A percentile compares a stretch with the other conserved stretches of the same genome.
Conservation (phyloP, 2,329 filamentous ascomycete genomes). For the Neofusicoccum parvum region DNA sequence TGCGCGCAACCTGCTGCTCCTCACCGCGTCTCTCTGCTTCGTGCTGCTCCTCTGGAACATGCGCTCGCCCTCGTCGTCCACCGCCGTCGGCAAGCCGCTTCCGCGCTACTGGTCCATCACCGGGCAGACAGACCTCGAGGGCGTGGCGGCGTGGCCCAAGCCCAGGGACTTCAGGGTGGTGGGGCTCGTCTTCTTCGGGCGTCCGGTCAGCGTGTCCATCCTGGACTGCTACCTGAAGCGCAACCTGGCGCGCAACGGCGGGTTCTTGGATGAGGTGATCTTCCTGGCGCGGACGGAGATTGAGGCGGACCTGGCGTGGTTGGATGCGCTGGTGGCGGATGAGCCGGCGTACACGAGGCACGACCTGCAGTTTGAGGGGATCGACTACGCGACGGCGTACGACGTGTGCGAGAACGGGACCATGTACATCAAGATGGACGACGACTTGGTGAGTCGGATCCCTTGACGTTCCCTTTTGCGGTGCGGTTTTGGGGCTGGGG, state of each 20-base stretch:
- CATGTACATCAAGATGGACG: conserved; percentile 49
- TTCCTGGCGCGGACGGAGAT: conserved; percentile 45
- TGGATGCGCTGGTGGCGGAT: conserved; percentile 34
- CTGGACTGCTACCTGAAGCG: conserved; percentile 46
- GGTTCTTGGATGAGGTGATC: conserved; percentile 46
- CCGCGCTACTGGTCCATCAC: conserved; percentile 47
- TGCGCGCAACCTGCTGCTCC: conserved; percentile 6
- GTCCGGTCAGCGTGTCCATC: conserved; percentile 38
- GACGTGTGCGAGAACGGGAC: conserved; percentile 28
- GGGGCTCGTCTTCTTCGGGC: conserved; percentile 43
- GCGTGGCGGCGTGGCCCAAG: conserved; percentile 31
- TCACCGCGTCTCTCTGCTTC: conserved; percentile 1
- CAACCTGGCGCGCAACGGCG: conserved; percentile 44
- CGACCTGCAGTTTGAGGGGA: conserved; percentile 24
- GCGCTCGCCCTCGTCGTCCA: not conserved
- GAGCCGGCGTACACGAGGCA: conserved; percentile 34
- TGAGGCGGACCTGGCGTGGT: conserved; percentile 39
- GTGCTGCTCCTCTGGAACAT: conserved; percentile 20
- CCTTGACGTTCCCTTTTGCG: not conserved
- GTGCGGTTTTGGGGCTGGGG: not conserved
- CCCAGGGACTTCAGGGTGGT: conserved; percentile 40
- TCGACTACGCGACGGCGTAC: conserved; percentile 27
- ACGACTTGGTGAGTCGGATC: conserved; percentile 36
- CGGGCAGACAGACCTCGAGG: conserved; percentile 33
- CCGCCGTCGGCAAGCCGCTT: not conserved